Evolutionary conservation across 345 rosid species (phyloP).

Genomic region (Boechera retrofracta): DNA sequence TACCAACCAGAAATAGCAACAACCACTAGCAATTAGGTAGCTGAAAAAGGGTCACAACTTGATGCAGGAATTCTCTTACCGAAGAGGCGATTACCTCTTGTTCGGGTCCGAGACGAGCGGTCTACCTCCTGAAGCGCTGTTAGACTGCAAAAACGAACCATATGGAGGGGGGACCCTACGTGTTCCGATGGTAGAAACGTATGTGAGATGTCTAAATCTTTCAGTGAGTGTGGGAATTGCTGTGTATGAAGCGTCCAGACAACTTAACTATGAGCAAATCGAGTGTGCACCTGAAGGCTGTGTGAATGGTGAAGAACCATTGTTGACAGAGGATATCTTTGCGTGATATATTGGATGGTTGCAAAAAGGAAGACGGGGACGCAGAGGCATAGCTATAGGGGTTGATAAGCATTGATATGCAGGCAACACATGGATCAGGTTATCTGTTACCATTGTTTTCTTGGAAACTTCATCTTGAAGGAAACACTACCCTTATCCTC

Average conservation of each 20-base stretch:
- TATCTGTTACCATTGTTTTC: background rate
- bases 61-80: constrained; percentile 78
- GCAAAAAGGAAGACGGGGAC: background rate
- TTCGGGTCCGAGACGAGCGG: constrained; percentile 93
- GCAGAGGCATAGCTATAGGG: background rate
- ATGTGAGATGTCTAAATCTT: constrained; percentile 90
- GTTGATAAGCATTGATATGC: constrained; percentile 7
- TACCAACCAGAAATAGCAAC: background rate
- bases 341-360: constrained; percentile 46
- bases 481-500: background rate
- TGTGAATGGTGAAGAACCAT: constrained; percentile 44
- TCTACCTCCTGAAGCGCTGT: constrained; percentile 77
- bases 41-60: background rate
- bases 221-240: constrained; percentile 94
- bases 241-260: constrained; percentile 88
- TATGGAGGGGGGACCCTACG: constrained; percentile 79
- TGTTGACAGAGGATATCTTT: constrained; percentile 69
- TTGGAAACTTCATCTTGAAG: background rate
- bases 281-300: constrained; percentile 47
- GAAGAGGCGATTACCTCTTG: constrained; percentile 82
- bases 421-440: background rate
- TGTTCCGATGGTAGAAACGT: constrained; percentile 93
- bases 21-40: constrained; percentile 9
- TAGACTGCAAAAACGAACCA: constrained; percentile 63
- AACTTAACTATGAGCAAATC: constrained; percentile 79